A percentile compares a stretch with the other conserved stretches of the same genome.
Conservation (phyloP, 139 green algal species). For the Tetradesmus lagerheimii region DNA sequence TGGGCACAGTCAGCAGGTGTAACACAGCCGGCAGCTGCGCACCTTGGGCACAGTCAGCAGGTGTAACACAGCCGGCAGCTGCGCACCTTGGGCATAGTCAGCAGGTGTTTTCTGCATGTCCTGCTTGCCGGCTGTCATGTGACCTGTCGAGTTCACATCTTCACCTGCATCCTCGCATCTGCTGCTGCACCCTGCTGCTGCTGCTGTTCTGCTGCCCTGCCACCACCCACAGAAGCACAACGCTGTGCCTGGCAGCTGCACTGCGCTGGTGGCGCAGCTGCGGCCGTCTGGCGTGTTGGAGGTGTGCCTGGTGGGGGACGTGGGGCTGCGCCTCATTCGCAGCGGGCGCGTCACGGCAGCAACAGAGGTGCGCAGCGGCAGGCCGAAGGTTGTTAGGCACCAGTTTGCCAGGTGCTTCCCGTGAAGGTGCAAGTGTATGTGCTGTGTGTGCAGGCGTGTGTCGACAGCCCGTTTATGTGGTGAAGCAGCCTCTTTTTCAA, state of each 20-base stretch:
- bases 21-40: too few relatives aligned
- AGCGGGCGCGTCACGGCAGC: constrained; percentile 66
- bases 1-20: too few relatives aligned
- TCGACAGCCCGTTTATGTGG: too few relatives aligned
- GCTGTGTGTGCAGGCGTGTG: too few relatives aligned
- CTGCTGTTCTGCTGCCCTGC: neutral
- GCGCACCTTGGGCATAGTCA: too few relatives aligned
- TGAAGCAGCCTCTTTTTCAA: too few relatives aligned
- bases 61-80: neutral
- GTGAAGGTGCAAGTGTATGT: too few relatives aligned
- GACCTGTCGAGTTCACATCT: too few relatives aligned
- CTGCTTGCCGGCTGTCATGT: too few relatives aligned
- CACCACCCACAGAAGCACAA: constrained; percentile 43
- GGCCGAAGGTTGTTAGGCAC: too few relatives aligned
- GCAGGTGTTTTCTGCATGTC: too few relatives aligned
- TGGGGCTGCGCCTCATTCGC: constrained; percentile 77
- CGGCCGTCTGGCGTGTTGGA: constrained; percentile 42
- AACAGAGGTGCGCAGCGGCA: constrained; percentile 66
- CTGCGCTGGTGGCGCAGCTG: constrained; percentile 59
- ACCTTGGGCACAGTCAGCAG: neutral
- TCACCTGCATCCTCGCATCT: neutral
- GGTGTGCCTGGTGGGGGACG: constrained; percentile 86
- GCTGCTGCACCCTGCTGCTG: neutral
- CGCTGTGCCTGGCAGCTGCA: constrained; percentile 60
- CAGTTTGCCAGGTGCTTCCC: too few relatives aligned